Conservation (phyloP, 805 yeast species). For the Starmerella roubikii region DNA sequence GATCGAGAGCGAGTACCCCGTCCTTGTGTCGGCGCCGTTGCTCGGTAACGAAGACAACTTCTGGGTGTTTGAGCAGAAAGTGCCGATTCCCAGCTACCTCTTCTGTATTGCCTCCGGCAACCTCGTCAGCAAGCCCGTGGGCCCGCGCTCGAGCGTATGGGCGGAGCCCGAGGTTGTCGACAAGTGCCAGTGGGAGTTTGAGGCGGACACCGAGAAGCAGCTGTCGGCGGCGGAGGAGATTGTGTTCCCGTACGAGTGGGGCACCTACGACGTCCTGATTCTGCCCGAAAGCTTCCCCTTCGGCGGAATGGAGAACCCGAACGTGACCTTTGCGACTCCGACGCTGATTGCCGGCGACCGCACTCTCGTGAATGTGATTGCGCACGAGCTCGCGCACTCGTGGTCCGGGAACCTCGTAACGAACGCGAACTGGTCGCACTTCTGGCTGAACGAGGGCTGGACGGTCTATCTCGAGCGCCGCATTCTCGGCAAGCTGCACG, state of each 20-base stretch:
- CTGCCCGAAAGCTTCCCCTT: constrained; percentile 70
- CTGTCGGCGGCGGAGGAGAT: constrained; percentile 63
- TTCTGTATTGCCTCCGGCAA: constrained; percentile 81
- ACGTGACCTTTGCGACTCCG: constrained; percentile 81
- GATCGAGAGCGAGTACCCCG: constrained; percentile 52
- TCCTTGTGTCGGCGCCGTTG: constrained; percentile 54
- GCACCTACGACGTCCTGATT: constrained; percentile 63
- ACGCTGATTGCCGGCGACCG: constrained; percentile 75
- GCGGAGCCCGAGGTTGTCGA: constrained; percentile 58
- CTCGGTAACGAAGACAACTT: constrained; percentile 6
- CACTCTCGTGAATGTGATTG: constrained; percentile 76
- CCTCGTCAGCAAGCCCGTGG: constrained; percentile 49
- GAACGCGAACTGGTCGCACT: constrained; percentile 83
- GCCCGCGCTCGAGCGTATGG: constrained; percentile 76
- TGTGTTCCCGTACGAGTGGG: constrained; percentile 75
- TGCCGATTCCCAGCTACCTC: constrained; percentile 76
- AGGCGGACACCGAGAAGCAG: constrained; percentile 62
- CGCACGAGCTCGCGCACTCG: constrained; percentile 86
- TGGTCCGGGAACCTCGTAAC: constrained; percentile 90
- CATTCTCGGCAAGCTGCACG: constrained; percentile 64
- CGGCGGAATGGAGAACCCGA: constrained; percentile 94
- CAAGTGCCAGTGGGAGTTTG: constrained; percentile 66
- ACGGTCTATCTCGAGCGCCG: constrained; percentile 83
- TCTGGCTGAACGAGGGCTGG: constrained; percentile 95
- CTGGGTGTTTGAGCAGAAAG: constrained; percentile 44